Evolutionary conservation across 306 rosid genomes (phyloP).

Genomic region (Luffa acutangula): DNA sequence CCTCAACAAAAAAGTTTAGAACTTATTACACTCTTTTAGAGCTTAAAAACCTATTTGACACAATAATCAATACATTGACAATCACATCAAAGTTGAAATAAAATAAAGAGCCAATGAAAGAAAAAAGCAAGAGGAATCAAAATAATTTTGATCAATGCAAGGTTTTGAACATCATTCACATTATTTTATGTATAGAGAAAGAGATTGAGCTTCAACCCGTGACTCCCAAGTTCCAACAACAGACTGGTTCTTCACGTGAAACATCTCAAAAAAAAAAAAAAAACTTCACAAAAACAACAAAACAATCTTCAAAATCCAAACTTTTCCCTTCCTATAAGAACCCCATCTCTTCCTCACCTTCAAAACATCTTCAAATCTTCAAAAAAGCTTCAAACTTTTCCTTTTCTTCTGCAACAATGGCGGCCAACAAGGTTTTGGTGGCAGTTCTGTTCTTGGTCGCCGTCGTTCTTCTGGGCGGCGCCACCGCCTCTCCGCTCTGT

Average conservation of each 20-base stretch:
- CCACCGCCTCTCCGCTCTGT: conserved; percentile 27
- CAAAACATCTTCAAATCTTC: background rate
- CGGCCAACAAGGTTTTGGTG: background rate
- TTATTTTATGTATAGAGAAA: no score
- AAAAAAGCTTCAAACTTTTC: background rate
- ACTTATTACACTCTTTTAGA: no score
- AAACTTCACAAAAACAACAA: background rate
- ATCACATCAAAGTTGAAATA: no score
- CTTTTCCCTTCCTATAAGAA: background rate
- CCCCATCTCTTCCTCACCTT: background rate
- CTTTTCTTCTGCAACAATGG: background rate
- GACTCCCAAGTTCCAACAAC: background rate
- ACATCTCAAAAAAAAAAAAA: background rate
- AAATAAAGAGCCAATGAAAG: no score
- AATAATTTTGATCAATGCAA: no score
- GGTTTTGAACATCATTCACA: no score
- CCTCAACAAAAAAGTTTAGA: no score
- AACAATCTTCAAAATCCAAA: background rate
- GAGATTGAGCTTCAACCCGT: background rate
- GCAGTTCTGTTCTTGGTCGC: conserved; percentile 13
- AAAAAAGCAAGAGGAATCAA: no score
- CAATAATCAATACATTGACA: no score
- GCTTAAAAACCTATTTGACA: no score
- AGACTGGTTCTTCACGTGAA: background rate
- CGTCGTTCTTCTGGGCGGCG: conserved; percentile 17